Evolutionary conservation across 83 land plant species (phyloP).

Genomic region (Picea abies): DNA sequence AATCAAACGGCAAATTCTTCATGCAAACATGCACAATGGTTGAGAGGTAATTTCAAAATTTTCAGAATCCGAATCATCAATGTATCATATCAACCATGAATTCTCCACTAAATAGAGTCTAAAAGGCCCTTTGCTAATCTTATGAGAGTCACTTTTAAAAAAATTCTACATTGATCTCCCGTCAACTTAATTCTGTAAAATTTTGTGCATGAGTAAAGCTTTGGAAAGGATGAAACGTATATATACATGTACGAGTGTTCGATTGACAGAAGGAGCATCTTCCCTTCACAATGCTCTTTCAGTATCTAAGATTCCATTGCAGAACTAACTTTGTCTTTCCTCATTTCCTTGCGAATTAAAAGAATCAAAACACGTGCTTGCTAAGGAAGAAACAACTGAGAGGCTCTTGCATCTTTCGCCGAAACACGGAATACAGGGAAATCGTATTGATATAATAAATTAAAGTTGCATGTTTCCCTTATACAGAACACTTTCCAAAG

Average conservation of each 20-base stretch:
- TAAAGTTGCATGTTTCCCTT: neutral
- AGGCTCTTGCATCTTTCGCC: neutral
- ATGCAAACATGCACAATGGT: neutral
- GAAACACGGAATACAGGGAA: neutral
- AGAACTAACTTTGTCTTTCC: neutral
- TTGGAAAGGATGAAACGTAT: neutral
- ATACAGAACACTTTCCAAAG: neutral
- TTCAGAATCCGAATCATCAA: neutral
- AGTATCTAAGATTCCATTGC: neutral
- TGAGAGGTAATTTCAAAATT: neutral
- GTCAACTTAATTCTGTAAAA: neutral
- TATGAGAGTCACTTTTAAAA: neutral
- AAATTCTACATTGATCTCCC: neutral
- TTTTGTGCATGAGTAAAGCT: neutral
- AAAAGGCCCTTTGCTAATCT: neutral
- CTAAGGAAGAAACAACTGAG: neutral
- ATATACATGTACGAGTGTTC: neutral
- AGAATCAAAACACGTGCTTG: neutral
- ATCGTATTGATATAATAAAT: neutral
- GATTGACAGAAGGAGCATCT: neutral
- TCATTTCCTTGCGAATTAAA: neutral
- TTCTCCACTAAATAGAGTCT: neutral
- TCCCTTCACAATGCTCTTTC: constrained; percentile 1
- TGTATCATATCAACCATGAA: neutral
- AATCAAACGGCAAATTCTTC: neutral